A percentile compares a stretch with the other conserved stretches of the same genome.
phyloP scores from a whole-genome alignment of 768 basidiomycete genomes.

The Trametes meyenii region DNA sequence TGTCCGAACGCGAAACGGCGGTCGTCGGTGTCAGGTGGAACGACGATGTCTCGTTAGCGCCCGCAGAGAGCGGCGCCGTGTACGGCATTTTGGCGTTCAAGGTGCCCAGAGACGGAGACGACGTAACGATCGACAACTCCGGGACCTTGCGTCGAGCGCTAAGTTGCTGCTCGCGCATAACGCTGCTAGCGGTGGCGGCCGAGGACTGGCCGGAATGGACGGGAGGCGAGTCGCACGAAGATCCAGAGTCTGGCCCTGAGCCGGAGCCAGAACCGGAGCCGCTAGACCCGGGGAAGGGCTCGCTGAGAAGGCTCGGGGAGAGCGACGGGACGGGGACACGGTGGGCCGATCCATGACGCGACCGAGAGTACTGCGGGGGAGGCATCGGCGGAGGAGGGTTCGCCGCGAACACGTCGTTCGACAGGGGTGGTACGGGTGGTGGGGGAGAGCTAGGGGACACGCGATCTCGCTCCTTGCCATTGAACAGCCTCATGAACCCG shows the following conservation, averaged over 20 bases:
- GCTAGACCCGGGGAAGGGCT: constrained; percentile 2
- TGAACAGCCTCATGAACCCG: constrained; percentile 79
- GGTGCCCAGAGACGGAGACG: constrained; percentile 11
- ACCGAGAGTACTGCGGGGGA: constrained; percentile 26
- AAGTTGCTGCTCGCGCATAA: constrained; percentile 26
- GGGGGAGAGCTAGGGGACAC: constrained; percentile 43
- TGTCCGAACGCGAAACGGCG: constrained; percentile 15
- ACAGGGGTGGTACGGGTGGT: constrained; percentile 57
- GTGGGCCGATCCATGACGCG: constrained; percentile 29
- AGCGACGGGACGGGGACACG: constrained; percentile 34
- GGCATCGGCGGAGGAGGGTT: constrained; percentile 4
- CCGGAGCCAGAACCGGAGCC: constrained; percentile 1
- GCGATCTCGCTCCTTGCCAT: constrained; percentile 50
- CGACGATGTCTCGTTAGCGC: constrained; percentile 16
- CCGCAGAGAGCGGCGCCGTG: constrained; percentile 22
- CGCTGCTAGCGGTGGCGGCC: neutral
- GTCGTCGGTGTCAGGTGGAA: constrained; percentile 28
- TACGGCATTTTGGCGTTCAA: constrained; percentile 12
- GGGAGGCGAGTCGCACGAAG: constrained; percentile 26
- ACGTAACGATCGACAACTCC: constrained; percentile 33
- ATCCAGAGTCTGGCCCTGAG: constrained; percentile 12
- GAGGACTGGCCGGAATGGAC: constrained; percentile 1
- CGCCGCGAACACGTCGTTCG: constrained; percentile 33
- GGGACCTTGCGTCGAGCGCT: constrained; percentile 31
- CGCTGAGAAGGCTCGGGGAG: constrained; percentile 26